Percentiles rank a stretch among this genome's conserved stretches.
phyloP scores from a whole-genome alignment of 805 yeast species.

The Wickerhamiella alocasiicola region DNA sequence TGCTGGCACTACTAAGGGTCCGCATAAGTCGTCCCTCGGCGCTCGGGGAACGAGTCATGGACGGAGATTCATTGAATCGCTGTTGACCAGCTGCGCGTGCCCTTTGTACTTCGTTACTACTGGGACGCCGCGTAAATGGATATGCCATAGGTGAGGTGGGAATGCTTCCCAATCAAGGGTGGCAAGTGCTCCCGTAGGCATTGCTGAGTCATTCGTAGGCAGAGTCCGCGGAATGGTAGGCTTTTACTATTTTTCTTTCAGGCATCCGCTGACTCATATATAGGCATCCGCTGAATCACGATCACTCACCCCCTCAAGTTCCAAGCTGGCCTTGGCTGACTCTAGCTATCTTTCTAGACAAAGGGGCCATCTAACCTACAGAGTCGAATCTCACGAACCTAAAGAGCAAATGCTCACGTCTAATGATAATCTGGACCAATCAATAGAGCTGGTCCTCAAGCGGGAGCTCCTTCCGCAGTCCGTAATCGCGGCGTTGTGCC shows the following conservation, averaged over 20 bases:
- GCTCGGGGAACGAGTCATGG: not conserved
- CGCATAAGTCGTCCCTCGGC: not conserved
- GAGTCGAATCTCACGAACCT: no score
- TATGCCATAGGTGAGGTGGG: slow-evolving; percentile 10
- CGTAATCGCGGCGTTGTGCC: slow-evolving; percentile 60
- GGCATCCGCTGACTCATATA: no score
- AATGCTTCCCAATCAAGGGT: no score
- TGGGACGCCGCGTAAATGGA: slow-evolving; percentile 10
- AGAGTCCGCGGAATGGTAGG: no score
- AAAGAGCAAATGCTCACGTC: slow-evolving; percentile 17
- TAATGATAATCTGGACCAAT: slow-evolving; percentile 42
- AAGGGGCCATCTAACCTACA: no score
- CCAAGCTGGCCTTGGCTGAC: no score
- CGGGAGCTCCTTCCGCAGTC: slow-evolving; percentile 60
- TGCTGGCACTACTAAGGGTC: not conserved
- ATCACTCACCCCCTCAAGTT: no score
- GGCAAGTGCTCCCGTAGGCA: no score
- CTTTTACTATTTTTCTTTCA: no score
- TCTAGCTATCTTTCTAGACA: no score
- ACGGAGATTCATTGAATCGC: not conserved
- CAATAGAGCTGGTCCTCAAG: slow-evolving; percentile 51
- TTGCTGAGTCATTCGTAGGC: no score
- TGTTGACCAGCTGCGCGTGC: not conserved
- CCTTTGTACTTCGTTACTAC: slow-evolving; percentile 6
- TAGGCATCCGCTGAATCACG: no score